Evolutionary conservation across 352 stramenopile species (phyloP).

Genomic region (Phytopythium litorale): DNA sequence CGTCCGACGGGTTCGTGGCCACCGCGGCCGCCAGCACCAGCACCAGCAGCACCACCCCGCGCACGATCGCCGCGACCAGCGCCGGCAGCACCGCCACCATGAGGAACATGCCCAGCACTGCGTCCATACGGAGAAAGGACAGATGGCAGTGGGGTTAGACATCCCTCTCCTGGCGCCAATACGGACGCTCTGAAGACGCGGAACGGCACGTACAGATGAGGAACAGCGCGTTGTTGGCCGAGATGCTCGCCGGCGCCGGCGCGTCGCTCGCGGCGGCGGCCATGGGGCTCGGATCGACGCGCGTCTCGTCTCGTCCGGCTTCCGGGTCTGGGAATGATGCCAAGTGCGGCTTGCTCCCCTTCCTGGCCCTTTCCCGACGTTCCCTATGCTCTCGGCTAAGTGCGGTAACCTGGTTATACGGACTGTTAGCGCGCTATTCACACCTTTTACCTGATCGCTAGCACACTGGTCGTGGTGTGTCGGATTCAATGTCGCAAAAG

Average conservation of each 20-base stretch:
- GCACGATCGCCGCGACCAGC: conserved; percentile 41
- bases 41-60: conserved; percentile 28
- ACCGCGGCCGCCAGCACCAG: conserved; percentile 24
- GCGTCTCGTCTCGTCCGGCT: background rate
- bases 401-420: background rate
- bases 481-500: background rate
- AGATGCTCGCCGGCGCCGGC: conserved; percentile 24
- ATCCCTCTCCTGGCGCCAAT: background rate
- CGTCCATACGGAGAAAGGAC: background rate
- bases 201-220: conserved; percentile 44
- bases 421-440: background rate
- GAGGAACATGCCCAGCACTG: conserved; percentile 73
- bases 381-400: background rate
- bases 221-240: conserved; percentile 63
- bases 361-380: background rate
- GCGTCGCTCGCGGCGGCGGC: conserved; percentile 8
- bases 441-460: background rate
- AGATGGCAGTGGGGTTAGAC: background rate
- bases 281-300: background rate
- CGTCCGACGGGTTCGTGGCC: conserved; percentile 62
- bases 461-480: background rate
- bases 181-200: conserved; percentile 5
- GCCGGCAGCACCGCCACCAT: conserved; percentile 55
- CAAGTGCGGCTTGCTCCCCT: background rate
- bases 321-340: background rate